Base-by-base conservation (phyloP, 2,329 filamentous ascomycete species). In the Blumeriella jaapii region DNA sequence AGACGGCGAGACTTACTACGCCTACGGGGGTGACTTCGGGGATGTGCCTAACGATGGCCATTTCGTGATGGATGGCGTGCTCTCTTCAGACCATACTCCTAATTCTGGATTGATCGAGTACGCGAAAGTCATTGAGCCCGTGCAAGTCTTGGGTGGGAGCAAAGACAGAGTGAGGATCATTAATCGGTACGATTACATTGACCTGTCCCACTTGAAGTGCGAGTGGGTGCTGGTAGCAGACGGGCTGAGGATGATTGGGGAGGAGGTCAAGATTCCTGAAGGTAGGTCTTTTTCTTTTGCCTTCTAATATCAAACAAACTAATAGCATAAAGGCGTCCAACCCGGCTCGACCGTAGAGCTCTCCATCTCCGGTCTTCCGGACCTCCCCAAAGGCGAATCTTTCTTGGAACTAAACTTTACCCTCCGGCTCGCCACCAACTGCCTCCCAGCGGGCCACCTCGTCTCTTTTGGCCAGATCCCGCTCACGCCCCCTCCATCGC, bases 111-210 rank as follows among this genome's bases (percentile, higher is more conserved):
- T 65, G 16, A 32, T 51, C 4, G 61, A 65, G n/a, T 53, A 60
- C 33, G 56, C 55, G 20, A 63, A 62, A 39, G 57, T 51, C 5
- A 60, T 61, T 35, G 56, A 59, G 34, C 62, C 62, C 1, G 53
- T 64, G 4, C 48, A 54, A 15, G 54, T 59, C 4, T 35, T 54
- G 2, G 28, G 38, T 6, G 39, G 40, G 3, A 30, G 24, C 16
- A 36, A 37, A 7, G 26, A 39, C 1, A 45, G 36, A 4, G 37
- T 60, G 3, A 42, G 48, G 8, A 48, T 62, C 4, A 50, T 51
- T 18, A 62, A 61, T 22, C 60, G 65, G 8, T 71, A 75, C 48
- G 69, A 74, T 48, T 72, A 69, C 36, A 48, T 64, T 19, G 59
- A 54, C 0, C 57, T 74, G 3, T 65, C 70, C 38, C 65, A 73